Evolutionary conservation across 2,329 filamentous ascomycete genomes (phyloP), one percentile per base, ranked within the genome.

Genomic region (Aspergillus cejpii): DNA sequence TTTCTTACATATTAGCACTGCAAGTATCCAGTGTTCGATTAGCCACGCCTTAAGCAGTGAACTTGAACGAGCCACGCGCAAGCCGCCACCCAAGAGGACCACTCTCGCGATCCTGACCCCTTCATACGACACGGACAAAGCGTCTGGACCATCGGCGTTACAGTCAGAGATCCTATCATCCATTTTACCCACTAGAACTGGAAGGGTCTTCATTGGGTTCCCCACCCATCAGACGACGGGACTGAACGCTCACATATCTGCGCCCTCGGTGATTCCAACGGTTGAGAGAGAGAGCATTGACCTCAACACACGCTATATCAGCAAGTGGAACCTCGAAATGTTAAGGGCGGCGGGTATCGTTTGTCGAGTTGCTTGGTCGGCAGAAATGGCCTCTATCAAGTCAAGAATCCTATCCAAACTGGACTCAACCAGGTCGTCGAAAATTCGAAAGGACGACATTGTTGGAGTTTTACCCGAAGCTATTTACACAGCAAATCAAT

Each of bases 241-340:
- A 43, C 82, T 91, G 21, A 86, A 91, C 12, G 85, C 94, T 62
- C 92, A 98, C 65, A 85, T 98, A 23, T 97, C 91, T 10, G 92
- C 92, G 0, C 92, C 90, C 1, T 96, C 91, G 0, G 83, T 98
- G 11, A 98, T 98, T 45, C 92, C 92, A 0, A 98, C 92, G 0
- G 94, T 98, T 2, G 92, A 98, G 67, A 82, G 92, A 61, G 92
- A 98, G 63, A 92, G 88, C 43, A 95, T 98, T 46, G 92, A 98
- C 65, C 75, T 98, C 51, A 97, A 98, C 63, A 94, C 92, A 12
- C 81, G 90, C 44, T 95, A 89, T 75, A 91, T 98, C 12, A 84
- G 89, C 50, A 88, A 83, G 12, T 98, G 92, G 94, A 98, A 98
- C 58, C 76, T 87, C 17, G 92, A 97, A 63, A 87, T 98, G 75